These are phyloP conservation scores for Cercophora scortea DNA, from an alignment of 495 filamentous ascomycete species.

Conservation along the genomic window DNA sequence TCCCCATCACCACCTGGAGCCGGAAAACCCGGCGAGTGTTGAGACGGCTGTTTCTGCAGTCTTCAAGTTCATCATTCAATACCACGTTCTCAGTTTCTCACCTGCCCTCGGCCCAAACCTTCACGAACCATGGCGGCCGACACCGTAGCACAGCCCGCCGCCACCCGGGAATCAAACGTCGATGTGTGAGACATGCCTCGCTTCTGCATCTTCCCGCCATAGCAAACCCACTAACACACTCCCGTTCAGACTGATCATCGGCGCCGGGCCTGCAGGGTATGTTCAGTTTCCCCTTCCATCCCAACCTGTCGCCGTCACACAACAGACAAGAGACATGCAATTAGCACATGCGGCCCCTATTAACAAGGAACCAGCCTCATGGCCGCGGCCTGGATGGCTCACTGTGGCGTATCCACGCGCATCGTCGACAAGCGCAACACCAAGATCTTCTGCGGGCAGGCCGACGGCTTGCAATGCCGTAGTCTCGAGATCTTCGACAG, in stretches of 20 bases:
- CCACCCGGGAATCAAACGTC: constrained; percentile 19
- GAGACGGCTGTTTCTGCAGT: too few relatives aligned
- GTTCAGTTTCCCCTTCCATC: neutral
- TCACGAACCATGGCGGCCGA: too few relatives aligned
- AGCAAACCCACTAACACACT: neutral
- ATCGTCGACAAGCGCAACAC: constrained; percentile 52
- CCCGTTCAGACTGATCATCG: constrained; percentile 42
- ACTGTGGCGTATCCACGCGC: constrained; percentile 48
- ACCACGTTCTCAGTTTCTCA: too few relatives aligned
- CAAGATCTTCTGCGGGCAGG: constrained; percentile 20
- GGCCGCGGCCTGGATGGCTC: constrained; percentile 56
- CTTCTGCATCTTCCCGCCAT: neutral
- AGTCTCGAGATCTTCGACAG: constrained; percentile 60
- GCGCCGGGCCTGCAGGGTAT: constrained; percentile 55
- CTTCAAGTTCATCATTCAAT: too few relatives aligned
- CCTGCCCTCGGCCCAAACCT: too few relatives aligned
- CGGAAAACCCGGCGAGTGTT: too few relatives aligned
- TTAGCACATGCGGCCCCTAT: neutral
- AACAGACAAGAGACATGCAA: too few relatives aligned
- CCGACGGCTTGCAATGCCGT: constrained; percentile 29
- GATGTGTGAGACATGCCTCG: constrained; percentile 22
- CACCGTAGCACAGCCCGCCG: neutral
- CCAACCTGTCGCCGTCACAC: neutral
- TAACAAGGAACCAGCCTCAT: constrained; percentile 33
- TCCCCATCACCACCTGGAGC: too few relatives aligned